phyloP scores from a whole-genome alignment of 2,329 filamentous ascomycete species.

The Pseudonectria buxi region DNA sequence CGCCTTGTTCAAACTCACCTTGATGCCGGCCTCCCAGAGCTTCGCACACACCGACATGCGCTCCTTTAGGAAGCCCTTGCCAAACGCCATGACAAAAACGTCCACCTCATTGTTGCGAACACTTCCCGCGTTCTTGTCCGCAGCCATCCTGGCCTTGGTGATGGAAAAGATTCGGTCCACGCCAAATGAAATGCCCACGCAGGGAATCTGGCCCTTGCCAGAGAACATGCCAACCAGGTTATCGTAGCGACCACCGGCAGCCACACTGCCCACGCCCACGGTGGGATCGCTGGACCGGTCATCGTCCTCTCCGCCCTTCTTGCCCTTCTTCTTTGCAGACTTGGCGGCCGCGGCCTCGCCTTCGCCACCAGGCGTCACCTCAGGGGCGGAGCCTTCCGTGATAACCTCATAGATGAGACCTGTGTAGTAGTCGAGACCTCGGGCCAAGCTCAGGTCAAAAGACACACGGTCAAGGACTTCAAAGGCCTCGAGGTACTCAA shows the following conservation, averaged over 20 bases:
- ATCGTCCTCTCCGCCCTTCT: slow-evolving; percentile 46
- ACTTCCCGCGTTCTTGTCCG: slow-evolving; percentile 46
- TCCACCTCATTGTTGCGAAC: slow-evolving; percentile 64
- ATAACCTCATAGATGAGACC: slow-evolving; percentile 87
- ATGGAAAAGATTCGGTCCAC: slow-evolving; percentile 95
- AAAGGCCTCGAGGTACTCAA: slow-evolving; percentile 76
- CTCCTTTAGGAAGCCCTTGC: slow-evolving; percentile 77
- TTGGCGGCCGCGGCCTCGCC: slow-evolving; percentile 26
- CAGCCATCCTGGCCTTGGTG: slow-evolving; percentile 65
- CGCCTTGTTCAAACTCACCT: slow-evolving; percentile 39
- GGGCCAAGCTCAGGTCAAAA: slow-evolving; percentile 83
- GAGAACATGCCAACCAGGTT: slow-evolving; percentile 92
- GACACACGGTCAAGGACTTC: slow-evolving; percentile 67
- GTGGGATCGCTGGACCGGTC: slow-evolving; percentile 74
- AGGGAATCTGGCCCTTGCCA: slow-evolving; percentile 70
- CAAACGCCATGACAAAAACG: slow-evolving; percentile 92
- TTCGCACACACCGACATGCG: slow-evolving; percentile 71
- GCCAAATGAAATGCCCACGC: slow-evolving; percentile 70
- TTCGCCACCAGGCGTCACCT: slow-evolving; percentile 31
- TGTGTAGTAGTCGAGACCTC: slow-evolving; percentile 90
- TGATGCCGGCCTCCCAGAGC: slow-evolving; percentile 84
- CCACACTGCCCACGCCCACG: slow-evolving; percentile 78
- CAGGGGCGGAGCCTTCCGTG: slow-evolving; percentile 66
- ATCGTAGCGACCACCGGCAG: slow-evolving; percentile 87
- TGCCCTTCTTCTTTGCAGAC: slow-evolving; percentile 43